Evolutionary conservation across 495 filamentous ascomycete genomes (phyloP), one percentile per base, ranked within the genome.

Genomic region (Bathelium albidoporum): DNA sequence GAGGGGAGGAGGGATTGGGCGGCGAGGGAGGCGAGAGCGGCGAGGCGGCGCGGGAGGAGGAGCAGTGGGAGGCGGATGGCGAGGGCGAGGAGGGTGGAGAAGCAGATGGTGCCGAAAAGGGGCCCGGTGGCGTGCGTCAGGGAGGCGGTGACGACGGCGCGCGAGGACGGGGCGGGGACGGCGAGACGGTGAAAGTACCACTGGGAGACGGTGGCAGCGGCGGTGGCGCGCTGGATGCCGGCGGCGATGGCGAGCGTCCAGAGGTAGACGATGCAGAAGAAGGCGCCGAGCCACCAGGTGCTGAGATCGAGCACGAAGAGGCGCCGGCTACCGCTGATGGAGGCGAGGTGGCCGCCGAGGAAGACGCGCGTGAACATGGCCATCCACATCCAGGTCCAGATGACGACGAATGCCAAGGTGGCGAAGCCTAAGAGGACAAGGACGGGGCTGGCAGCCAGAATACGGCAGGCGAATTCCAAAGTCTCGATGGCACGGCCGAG

Each of bases 101-200:
- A 79, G 73, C 89, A 93, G 65, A 96, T 89, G 3, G 90, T 95
- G 60, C 94, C 94, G 69, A 96, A 95, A n/a, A 96, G 82, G 18
- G 90, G 91, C 26, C 88, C 89, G 12, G 83, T 77, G 16, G 91
- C 85, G 75, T 98, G 94, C 11, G 75, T 75, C 58, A 95, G 73
- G 28, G 91, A 92, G 20, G 93, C 92, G 60, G 83, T 81, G 45
- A 97, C 89, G 58, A 97, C 85, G 59, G 89, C 85, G 58, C 82
- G 80, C 0, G 89, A 89, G 2, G 87, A 83, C 11, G 89, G 83
- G 22, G 87, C 80, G 12, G 94, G 91, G 39, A 85, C 83, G 26
- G 85, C 82, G 61, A 95, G 86, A 60, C 94, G 89, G 75, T 97
- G 93, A 74, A 97, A 98, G 73, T 98, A 98, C 94, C 94, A 98